Base-by-base conservation (phyloP, 2,329 filamentous ascomycete genomes). In the Aspergillus felis region DNA sequence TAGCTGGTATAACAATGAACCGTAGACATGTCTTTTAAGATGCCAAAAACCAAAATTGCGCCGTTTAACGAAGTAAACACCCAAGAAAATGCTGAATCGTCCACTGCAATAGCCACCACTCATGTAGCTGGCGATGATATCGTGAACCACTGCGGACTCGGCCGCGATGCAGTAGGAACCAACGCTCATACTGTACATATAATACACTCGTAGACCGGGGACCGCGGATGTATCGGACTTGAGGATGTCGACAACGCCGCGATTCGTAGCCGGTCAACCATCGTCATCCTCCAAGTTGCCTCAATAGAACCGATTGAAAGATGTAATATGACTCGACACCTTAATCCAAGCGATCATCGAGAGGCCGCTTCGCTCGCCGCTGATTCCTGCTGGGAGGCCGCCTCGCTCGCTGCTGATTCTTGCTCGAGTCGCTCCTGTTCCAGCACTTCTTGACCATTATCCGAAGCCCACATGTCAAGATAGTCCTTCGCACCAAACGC, bases 391-490 rank as follows among this genome's bases (percentile, higher is more conserved):
- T 66, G 57, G 46, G 58, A 17, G 24, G 54, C 48, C 50, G 55
- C 29, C n/a, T 46, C 41, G 28, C 48, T 55, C 12, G 57, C 53
- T 8, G 47, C 44, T 53, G 50, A 27, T 56, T 60, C 52, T 38
- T 59, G 44, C 22, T 67, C 63, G 20, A 61, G 51, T 50, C 57
- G 61, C 57, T 70, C 64, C 52, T 63, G 62, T 35, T 67, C 66
- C 10, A 67, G 56, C 38, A 71, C 66, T 59, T 76, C 74, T 44
- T 63, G 65, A 3, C 65, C 65, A 51, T 75, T 75, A 54, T 71
- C 69, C 38, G 68, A 64, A n/a, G 65, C 66, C 74, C 73, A 73
- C 57, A 77, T 53, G 44, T 77, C 64, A 51, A 79, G 64, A 60
- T 74, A 74, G 50, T 76, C 68, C 53, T 71, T 63, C 44, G 71